phyloP scores from a whole-genome alignment of 2,329 filamentous ascomycete species.

The Neopestalotiopsis sp. region DNA sequence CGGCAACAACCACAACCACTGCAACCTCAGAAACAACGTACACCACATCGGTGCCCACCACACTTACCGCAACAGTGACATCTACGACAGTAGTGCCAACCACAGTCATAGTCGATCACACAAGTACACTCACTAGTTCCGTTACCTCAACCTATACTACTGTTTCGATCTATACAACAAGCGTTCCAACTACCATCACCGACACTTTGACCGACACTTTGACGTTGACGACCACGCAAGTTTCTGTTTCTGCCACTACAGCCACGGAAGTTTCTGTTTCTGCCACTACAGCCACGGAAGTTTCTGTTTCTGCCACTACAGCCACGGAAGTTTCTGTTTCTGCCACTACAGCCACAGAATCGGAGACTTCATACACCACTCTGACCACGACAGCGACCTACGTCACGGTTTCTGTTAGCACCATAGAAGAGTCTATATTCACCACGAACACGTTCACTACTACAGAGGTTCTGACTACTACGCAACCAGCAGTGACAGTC shows the following conservation, averaged over 20 bases:
- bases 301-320: conserved; percentile 19
- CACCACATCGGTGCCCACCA: conserved; percentile 8
- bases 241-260: conserved; percentile 19
- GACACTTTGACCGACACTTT: conserved; percentile 24
- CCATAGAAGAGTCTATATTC: conserved; percentile 36
- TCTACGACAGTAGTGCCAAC: conserved; percentile 12
- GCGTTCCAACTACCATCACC: conserved; percentile 26
- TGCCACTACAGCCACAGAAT: conserved; percentile 24
- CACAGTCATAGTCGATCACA: conserved; percentile 11
- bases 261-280: conserved; percentile 24
- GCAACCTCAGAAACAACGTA: conserved; percentile 6
- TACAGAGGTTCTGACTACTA: conserved; percentile 14
- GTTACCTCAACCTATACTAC: conserved; percentile 19
- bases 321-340: conserved; percentile 24
- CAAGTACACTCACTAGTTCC: conserved; percentile 3
- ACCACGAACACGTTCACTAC: conserved; percentile 24
- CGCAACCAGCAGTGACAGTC: conserved; percentile 9
- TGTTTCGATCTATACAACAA: conserved; percentile 26
- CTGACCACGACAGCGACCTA: conserved; percentile 33
- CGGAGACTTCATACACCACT: conserved; percentile 28
- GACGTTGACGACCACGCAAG: conserved; percentile 28
- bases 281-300: conserved; percentile 24
- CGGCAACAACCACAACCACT: conserved; percentile 13
- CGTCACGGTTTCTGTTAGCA: conserved; percentile 32
- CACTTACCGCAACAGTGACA: conserved; percentile 15